phyloP scores from a whole-genome alignment of 2,329 filamentous ascomycete genomes.

The Fusarium stilboides region DNA sequence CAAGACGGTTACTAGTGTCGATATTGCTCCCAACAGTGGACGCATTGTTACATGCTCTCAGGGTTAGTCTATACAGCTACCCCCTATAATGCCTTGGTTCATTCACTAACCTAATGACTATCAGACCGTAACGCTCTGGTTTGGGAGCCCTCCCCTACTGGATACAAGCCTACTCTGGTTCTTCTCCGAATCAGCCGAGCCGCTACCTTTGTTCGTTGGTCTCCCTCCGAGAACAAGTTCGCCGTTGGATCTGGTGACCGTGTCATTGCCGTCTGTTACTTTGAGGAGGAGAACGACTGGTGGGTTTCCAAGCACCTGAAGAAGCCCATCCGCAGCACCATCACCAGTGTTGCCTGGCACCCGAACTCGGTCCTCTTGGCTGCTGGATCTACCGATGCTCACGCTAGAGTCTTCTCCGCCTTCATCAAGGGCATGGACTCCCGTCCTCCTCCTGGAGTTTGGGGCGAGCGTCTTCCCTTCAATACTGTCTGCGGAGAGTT shows the following conservation, averaged over 20 bases:
- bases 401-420: constrained; percentile 92
- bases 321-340: constrained; percentile 98
- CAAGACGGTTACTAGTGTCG: constrained; percentile 95
- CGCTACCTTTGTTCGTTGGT: constrained; percentile 97
- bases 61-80: constrained; percentile 66
- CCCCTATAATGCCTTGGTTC: not conserved
- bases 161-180: constrained; percentile 97
- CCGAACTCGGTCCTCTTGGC: constrained; percentile 96
- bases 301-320: constrained; percentile 99
- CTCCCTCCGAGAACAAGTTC: constrained; percentile 96
- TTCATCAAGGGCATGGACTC: constrained; percentile 97
- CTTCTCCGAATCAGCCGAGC: constrained; percentile 97
- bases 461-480: constrained; percentile 97
- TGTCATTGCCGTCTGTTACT: constrained; percentile 97
- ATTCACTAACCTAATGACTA: constrained; percentile 20
- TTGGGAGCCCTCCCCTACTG: constrained; percentile 92
- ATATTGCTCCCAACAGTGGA: constrained; percentile 91
- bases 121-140: constrained; percentile 96
- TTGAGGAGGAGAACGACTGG: constrained; percentile 99
- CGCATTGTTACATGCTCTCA: constrained; percentile 98
- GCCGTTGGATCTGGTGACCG: constrained; percentile 96
- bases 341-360: constrained; percentile 96
- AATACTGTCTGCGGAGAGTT: constrained; percentile 99
- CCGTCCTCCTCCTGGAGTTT: constrained; percentile 86
- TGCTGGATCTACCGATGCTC: constrained; percentile 96